Evolutionary conservation across 2,329 filamentous ascomycete genomes (phyloP), one percentile per base, ranked within the genome.

Genomic region (Cladophialophora yegresii): DNA sequence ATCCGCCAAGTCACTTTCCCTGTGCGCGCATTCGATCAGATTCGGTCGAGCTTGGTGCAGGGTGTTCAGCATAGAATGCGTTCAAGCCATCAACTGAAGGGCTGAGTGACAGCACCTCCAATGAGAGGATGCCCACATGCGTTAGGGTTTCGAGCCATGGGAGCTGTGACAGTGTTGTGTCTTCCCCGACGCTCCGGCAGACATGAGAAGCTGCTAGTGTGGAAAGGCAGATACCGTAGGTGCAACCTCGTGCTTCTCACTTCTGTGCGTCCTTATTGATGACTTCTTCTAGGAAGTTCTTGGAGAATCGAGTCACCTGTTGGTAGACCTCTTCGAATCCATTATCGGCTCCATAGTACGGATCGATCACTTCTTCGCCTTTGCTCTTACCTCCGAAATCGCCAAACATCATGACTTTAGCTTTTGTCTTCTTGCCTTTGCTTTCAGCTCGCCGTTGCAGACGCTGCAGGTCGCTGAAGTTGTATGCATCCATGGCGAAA

Each of bases 401-500:
- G 33, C 95, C 95, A 79, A 95, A 98, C 55, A 98, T 79, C 82
- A 90, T 88, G 59, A 96, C 85, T 63, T 80, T 79, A 0, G 81
- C 83, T 45, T 75, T 76, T 4, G 72, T 67, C 22, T 74, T 74
- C 13, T 75, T 73, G 2, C 75, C 77, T 56, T 70, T 77, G 65
- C 67, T 80, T 62, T 72, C 77, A 67, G 59, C 73, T 72, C 70
- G 73, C 8, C 72, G 70, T 9, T 83, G 80, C 47, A 71, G 47
- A 51, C 65, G 63, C 69, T 84, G 85, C 69, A 85, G 81, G 64
- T 86, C 81, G 72, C 87, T 76, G 51, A 96, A 80, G 75, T 98
- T 98, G 53, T 87, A 85, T 55, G 85, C 82, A 75, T 99, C 95
- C 95, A 99, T 99, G 66, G 91, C 93, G 63, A 99, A 87, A 65